A percentile compares a stretch with the other conserved stretches of the same genome.
Evolutionary conservation across 2,329 filamentous ascomycete species (phyloP).

Genomic region (Ceratocystis ficicola): DNA sequence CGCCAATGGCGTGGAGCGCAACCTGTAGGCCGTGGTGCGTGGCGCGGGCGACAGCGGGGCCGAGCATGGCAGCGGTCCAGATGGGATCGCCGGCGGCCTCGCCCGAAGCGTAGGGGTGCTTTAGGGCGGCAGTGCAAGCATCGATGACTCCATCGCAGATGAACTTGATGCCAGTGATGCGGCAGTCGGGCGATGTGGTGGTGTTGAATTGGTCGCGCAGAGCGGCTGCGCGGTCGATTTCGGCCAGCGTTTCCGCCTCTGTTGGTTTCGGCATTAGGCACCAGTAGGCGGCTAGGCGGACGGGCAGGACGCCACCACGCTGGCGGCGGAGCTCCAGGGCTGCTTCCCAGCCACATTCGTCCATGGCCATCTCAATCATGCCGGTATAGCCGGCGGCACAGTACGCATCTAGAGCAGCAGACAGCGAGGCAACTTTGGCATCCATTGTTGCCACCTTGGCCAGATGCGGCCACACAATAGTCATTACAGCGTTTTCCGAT

Average conservation of each 20-base stretch:
- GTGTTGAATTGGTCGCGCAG: constrained; percentile 31
- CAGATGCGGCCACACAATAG: constrained; percentile 44
- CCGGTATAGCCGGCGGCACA: constrained; percentile 43
- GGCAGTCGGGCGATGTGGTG: constrained; percentile 31
- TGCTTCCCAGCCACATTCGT: constrained; percentile 43
- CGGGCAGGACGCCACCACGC: constrained; percentile 28
- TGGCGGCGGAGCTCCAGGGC: constrained; percentile 36
- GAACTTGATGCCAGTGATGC: constrained; percentile 50
- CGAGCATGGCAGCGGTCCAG: constrained; percentile 43
- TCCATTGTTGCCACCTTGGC: constrained; percentile 37
- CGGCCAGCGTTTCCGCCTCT: constrained; percentile 33
- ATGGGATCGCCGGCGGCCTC: constrained; percentile 37
- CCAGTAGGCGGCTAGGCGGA: constrained; percentile 46
- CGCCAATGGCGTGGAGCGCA: constrained; percentile 54
- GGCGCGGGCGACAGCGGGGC: constrained; percentile 43
- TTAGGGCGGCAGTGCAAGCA: constrained; percentile 49
- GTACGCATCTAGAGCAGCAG: constrained; percentile 39
- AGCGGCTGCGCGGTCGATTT: constrained; percentile 40
- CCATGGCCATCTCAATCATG: constrained; percentile 50
- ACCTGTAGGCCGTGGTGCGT: constrained; percentile 44
- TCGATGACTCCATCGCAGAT: constrained; percentile 55
- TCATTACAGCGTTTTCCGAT: constrained; percentile 40
- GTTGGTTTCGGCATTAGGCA: constrained; percentile 39
- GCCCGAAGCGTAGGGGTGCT: constrained; percentile 45
- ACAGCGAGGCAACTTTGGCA: constrained; percentile 38